These are phyloP conservation scores for Phytophthora crassamura DNA, from an alignment of 352 stramenopile genomes.

Conservation along the genomic window DNA sequence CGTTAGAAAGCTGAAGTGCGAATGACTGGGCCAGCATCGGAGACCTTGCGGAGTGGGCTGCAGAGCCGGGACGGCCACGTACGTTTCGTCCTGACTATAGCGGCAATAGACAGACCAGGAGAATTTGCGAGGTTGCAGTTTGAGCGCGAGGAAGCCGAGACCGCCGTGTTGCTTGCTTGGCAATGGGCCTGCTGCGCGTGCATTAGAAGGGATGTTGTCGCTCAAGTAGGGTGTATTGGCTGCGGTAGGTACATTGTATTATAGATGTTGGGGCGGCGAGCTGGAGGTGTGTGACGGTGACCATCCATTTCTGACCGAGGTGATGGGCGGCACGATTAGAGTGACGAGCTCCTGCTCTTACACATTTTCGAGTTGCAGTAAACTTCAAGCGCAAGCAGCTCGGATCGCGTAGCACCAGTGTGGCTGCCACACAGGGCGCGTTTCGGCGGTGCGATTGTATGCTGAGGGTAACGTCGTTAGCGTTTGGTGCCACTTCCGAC, in stretches of 20 bases:
- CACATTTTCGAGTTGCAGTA: conserved; percentile 18
- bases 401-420: too few species aligned
- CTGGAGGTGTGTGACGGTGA: too few species aligned
- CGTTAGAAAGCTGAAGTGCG: conserved; percentile 2
- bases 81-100: conserved; percentile 9
- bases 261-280: too few species aligned
- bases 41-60: background rate
- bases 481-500: too few species aligned
- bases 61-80: conserved; percentile 9
- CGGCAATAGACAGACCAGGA: conserved; percentile 25
- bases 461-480: too few species aligned
- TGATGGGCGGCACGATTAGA: conserved; percentile 32
- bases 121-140: conserved; percentile 18
- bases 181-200: background rate
- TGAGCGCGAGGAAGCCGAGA: conserved; percentile 1
- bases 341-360: conserved; percentile 20
- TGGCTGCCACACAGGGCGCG: too few species aligned
- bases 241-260: too few species aligned
- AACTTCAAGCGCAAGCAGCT: conserved; percentile 40
- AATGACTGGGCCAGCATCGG: conserved; percentile 10
- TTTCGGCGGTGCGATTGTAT: too few species aligned
- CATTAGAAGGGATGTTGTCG: conserved; percentile 1
- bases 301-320: conserved; percentile 23
- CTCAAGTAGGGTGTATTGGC: background rate
- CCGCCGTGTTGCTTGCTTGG: conserved; percentile 3